Evolutionary conservation across 2,329 filamentous ascomycete genomes (phyloP).

Genomic region (Trichothecium sympodiale): DNA sequence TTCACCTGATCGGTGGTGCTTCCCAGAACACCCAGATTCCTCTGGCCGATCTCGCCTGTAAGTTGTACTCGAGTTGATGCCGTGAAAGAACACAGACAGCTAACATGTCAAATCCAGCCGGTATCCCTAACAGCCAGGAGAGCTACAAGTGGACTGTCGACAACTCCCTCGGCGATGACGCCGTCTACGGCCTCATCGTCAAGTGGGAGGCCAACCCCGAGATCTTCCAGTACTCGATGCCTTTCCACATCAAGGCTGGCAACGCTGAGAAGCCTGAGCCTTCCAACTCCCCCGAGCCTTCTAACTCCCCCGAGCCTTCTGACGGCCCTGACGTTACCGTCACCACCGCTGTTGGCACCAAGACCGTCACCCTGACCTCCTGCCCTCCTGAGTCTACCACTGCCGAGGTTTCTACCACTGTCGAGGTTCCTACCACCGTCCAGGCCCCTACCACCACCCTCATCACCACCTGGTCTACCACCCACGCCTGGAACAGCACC

Average conservation of each 20-base stretch:
- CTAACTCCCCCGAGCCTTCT: neutral
- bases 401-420: constrained; percentile 12
- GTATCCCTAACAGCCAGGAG: constrained; percentile 32
- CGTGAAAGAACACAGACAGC: neutral
- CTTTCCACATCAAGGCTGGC: constrained; percentile 38
- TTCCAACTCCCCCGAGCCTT: neutral
- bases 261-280: constrained; percentile 1
- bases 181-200: constrained; percentile 48
- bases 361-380: constrained; percentile 18
- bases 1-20: constrained; percentile 44
- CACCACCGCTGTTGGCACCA: constrained; percentile 16
- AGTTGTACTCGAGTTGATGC: constrained; percentile 23
- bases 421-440: constrained; percentile 8
- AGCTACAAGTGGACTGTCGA: constrained; percentile 40
- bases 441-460: constrained; percentile 3
- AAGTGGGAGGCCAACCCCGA: constrained; percentile 31
- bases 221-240: constrained; percentile 52
- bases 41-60: constrained; percentile 36
- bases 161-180: constrained; percentile 28
- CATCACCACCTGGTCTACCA: constrained; percentile 4
- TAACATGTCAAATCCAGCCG: constrained; percentile 22
- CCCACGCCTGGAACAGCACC: constrained; percentile 6
- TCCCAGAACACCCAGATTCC: constrained; percentile 29
- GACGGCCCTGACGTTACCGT: constrained; percentile 13
- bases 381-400: constrained; percentile 10